Evolutionary conservation across 176 grass and related monocot genomes (phyloP).

Genomic region (Musa beccarii): DNA sequence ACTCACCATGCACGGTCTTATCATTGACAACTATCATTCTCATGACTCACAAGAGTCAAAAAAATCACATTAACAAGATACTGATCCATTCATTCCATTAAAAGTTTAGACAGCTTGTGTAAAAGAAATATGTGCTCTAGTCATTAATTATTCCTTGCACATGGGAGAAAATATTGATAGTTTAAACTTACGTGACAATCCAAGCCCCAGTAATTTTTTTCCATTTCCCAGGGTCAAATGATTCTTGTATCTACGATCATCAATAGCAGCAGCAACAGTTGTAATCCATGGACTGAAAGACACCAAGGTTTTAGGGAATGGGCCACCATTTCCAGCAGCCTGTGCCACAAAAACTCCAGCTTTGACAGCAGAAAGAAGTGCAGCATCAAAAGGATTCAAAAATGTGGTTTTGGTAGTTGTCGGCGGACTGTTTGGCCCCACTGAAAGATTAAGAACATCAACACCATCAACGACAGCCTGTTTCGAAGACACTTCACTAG

Average conservation of each 20-base stretch:
- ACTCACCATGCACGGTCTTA: background rate
- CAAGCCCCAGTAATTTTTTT: slow-evolving; percentile 71
- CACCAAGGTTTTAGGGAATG: slow-evolving; percentile 95
- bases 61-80: background rate
- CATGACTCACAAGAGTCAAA: background rate
- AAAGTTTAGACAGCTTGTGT: background rate
- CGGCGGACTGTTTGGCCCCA: slow-evolving; percentile 95
- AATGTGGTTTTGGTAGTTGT: slow-evolving; percentile 79
- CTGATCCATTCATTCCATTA: background rate
- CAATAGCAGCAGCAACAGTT: slow-evolving; percentile 89
- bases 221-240: slow-evolving; percentile 86
- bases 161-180: background rate
- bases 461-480: slow-evolving; percentile 96
- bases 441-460: slow-evolving; percentile 93
- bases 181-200: slow-evolving; percentile 83
- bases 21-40: background rate
- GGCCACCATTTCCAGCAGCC: slow-evolving; percentile 92
- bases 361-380: slow-evolving; percentile 95
- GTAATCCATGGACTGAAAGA: slow-evolving; percentile 99
- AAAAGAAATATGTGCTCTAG: background rate
- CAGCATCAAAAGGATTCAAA: slow-evolving; percentile 93
- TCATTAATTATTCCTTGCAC: background rate
- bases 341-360: slow-evolving; percentile 96
- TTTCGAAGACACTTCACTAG: background rate
- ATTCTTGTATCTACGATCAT: slow-evolving; percentile 99